Base-by-base conservation (phyloP, 495 filamentous ascomycete genomes). In the Xylaria sp. region DNA sequence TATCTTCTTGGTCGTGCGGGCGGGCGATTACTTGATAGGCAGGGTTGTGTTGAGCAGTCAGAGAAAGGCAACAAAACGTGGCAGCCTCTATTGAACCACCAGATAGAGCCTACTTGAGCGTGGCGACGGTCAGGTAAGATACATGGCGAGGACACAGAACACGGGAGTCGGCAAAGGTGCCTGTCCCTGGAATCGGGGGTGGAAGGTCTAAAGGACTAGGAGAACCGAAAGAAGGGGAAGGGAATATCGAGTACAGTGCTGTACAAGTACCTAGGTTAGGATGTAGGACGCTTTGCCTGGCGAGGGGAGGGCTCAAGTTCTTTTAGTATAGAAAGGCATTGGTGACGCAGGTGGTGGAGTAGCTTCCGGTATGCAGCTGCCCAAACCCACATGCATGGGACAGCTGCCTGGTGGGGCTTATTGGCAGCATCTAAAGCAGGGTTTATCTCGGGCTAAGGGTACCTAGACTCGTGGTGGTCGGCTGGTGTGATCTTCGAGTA, bases 331-430 rank as follows among this genome's bases (percentile, higher is more conserved):
- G 7, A n/a, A 7, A 33, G 44, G 31, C 44, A 21, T 66, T 52
- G 61, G 62, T 66, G 62, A 66, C 62, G 62, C 62, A 66, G 57
- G 29, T 52, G 44, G 62, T 33, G 44, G 29, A 35, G 41, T 31
- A 35, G n/a, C 4, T 26, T 14, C 14, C 52, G 2, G 21, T 58
- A 59, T 50, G 43, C 62, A 66, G 62, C 44, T 52, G 57, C 57
- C 52, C 57, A 37, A 37, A 59, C 50, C 26, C 29, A 33, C 19
- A n/a, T n/a, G n/a, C n/a, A n/a, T n/a, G 53, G 53, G 26, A 15
- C 26, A 33, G 17, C 29, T 57, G 33, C 33, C 31, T 31, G 35
- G n/a, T n/a, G 50, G 50, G 8, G 44, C 46, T 24, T 21, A 24
- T 55, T 33, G 29, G 29, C 31, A 35, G 14, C 55, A 55, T 19